phyloP scores from a whole-genome alignment of 306 rosid genomes.

The Quercus bicolor region DNA sequence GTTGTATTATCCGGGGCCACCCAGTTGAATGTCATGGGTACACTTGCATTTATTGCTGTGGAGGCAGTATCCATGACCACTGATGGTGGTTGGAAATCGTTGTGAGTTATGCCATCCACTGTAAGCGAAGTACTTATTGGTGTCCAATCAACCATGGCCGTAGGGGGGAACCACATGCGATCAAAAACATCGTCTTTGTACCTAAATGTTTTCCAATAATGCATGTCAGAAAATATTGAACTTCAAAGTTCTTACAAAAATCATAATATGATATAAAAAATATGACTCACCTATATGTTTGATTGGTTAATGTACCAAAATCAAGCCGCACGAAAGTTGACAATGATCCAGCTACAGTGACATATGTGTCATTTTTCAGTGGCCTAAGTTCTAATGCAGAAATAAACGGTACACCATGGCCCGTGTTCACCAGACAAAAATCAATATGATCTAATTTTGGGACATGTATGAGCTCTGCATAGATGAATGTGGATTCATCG shows the following conservation, averaged over 20 bases:
- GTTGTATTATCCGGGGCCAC: neutral
- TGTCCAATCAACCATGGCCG: neutral
- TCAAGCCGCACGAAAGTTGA: neutral
- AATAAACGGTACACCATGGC: constrained; percentile 40
- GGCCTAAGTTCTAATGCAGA: constrained; percentile 45
- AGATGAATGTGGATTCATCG: neutral
- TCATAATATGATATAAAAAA: neutral
- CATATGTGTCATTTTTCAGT: constrained; percentile 23
- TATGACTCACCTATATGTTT: constrained; percentile 1
- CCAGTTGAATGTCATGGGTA: constrained; percentile 16
- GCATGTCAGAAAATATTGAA: no score
- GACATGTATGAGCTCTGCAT: constrained; percentile 35
- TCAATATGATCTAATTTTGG: constrained; percentile 24
- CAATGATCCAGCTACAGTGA: constrained; percentile 10
- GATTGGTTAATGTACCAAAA: constrained; percentile 30
- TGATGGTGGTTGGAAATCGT: constrained; percentile 15
- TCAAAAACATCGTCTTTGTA: constrained; percentile 33
- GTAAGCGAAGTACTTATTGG: constrained; percentile 15
- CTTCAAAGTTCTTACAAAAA: no score
- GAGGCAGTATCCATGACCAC: constrained; percentile 35
- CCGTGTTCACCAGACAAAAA: constrained; percentile 43
- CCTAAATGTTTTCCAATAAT: constrained; percentile 25
- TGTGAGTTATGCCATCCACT: neutral
- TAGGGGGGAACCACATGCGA: constrained; percentile 16
- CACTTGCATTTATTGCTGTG: constrained; percentile 13